Evolutionary conservation across 1,284 basidiomycete genomes (phyloP), one percentile per base, ranked within the genome.

Genomic region (Ustilago xerochloae): DNA sequence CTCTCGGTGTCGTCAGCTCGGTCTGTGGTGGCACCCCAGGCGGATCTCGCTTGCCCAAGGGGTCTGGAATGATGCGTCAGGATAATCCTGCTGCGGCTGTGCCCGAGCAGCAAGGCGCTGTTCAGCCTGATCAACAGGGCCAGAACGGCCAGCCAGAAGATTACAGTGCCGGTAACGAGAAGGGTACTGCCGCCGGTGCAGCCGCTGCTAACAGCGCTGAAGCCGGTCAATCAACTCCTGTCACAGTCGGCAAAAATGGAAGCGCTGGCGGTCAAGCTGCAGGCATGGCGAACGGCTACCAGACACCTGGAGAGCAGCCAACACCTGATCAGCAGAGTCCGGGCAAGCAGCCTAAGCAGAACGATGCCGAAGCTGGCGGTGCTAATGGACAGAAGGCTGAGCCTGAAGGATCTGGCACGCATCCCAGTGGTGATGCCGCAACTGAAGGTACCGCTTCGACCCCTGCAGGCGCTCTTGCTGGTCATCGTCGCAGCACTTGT

Each of bases 1-100:
- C 69, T n/a, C 51, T 72, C 7, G 56, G 56, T 22, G 29, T 72
- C 10, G 69, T 72, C 28, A 65, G 52, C 56, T 53, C 58, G 1
- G 51, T 66, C 0, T 72, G 69, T n/a, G 63, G 69, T 18, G 69
- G 69, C 7, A 51, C 28, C 18, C 35, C n/a, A 15, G 57, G 41
- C 12, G 61, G 56, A 10, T 38, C 43, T 45, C 55, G 62, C 9
- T 26, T 59, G 45, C 46, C 55, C 3, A 64, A 64, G 39, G 55
- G 63, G 3, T 43, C 36, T 7, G 63, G 50, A 12, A 58, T 54
- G 50, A 13, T 53, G 10, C 55, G 63, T 15, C 63, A 59, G 26
- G 63, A 59, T n/a, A 24, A 45, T 32, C 49, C 49, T 33, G 55
- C 43, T n/a, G 61, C 22, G n/a, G 20, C 6, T 2, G 55, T 58